Evolutionary conservation across 2,329 filamentous ascomycete species (phyloP).

Genomic region (Rhinocladiella mackenziei): DNA sequence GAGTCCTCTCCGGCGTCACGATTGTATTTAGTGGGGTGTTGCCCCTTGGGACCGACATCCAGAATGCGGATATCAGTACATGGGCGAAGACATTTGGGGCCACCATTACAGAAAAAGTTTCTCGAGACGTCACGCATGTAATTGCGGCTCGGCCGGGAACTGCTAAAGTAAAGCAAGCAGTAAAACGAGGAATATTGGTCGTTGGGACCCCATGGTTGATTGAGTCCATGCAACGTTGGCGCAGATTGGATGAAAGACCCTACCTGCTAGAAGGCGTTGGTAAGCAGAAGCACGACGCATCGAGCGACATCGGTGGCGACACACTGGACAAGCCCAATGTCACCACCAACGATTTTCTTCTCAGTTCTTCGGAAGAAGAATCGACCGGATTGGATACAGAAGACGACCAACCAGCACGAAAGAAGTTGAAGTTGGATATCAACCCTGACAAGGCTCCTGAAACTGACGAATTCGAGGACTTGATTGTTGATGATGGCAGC

Average conservation of each 20-base stretch:
- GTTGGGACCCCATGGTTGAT: constrained; percentile 88
- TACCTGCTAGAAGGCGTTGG: constrained; percentile 68
- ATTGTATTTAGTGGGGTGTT: constrained; percentile 90
- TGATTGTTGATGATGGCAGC: constrained; percentile 26
- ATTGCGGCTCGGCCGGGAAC: constrained; percentile 64
- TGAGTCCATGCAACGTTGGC: constrained; percentile 81
- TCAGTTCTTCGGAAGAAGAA: constrained; percentile 39
- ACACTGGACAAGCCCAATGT: constrained; percentile 45
- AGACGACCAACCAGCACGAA: constrained; percentile 24
- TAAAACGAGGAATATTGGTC: constrained; percentile 78
- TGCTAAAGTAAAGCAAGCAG: constrained; percentile 84
- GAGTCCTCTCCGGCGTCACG: constrained; percentile 68
- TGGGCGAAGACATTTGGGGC: constrained; percentile 87
- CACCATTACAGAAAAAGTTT: constrained; percentile 45
- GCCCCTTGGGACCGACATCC: constrained; percentile 72
- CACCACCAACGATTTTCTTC: constrained; percentile 20
- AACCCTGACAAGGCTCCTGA: constrained; percentile 43
- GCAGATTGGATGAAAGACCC: constrained; percentile 69
- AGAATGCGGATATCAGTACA: constrained; percentile 77
- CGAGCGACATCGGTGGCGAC: constrained; percentile 31
- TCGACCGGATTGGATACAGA: constrained; percentile 24
- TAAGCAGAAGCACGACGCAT: constrained; percentile 35
- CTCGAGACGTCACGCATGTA: constrained; percentile 47
- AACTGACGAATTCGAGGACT: constrained; percentile 42
- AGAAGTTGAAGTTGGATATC: constrained; percentile 34